Base-by-base conservation (phyloP, 805 yeast species). In the Lipomyces yamanashiensis region DNA sequence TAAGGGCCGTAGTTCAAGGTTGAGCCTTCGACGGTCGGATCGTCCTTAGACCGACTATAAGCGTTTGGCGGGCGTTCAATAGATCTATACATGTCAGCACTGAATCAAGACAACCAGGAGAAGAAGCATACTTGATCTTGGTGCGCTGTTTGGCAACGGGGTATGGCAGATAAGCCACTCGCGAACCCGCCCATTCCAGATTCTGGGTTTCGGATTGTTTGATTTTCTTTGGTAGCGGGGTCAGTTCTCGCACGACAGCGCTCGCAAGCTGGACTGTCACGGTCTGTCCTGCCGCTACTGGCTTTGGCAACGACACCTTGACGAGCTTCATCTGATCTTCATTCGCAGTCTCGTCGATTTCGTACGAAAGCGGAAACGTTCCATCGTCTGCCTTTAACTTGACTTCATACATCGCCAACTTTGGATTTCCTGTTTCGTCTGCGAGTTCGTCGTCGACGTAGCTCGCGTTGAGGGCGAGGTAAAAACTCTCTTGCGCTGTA, bases 171-270 rank as follows among this genome's bases (percentile, higher is more conserved):
- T 82, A 77, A 23, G 88, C 85, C 63, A 81, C 81, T 73, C 85
- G 85, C 70, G 82, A 76, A 41, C 87, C 82, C 51, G 78, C 75
- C 67, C 85, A 77, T 48, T 85, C 75, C 60, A 93, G 73, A 37
- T 79, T 76, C 79, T 92, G 98, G 40, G 76, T 76, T 28, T 84
- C 89, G 9, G 77, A 78, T 78, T 92, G 80, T 17, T 76, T 79
- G 48, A 88, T 84, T 64, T 80, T 77, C 57, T 80, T 81, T 0
- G 98, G 98, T 57, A 82, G 74, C 48, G 98, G 90, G 57, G 70
- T 64, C 54, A 87, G 71, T 41, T 77, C 74, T 62, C 81, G 78
- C 39, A 84, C 79, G 61, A 82, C 77, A 1, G 84, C 82, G 64
- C 80, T 76, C 39, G 84, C 79, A 17, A 87, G 76, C 44, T 77